A percentile compares a stretch with the other conserved stretches of the same genome.
phyloP scores from a whole-genome alignment of 768 basidiomycete genomes.

The Candolleomyces efflorescens region DNA sequence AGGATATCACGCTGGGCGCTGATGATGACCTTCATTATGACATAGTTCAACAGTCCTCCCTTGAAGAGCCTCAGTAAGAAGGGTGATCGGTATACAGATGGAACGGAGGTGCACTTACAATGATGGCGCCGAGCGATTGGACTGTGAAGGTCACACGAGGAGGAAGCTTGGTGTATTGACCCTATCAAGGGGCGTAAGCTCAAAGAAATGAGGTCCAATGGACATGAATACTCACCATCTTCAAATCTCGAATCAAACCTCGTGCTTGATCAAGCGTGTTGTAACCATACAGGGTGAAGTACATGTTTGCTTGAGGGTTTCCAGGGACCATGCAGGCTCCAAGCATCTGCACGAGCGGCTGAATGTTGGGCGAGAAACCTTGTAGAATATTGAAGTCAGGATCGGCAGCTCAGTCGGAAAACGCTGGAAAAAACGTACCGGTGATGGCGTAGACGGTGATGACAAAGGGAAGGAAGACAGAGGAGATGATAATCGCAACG shows the following conservation, averaged over 20 bases:
- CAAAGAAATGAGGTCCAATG: conserved; percentile 8
- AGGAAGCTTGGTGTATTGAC: conserved; percentile 54
- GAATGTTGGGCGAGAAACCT: conserved; percentile 35
- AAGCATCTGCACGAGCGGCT: conserved; percentile 41
- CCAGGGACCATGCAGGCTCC: conserved; percentile 45
- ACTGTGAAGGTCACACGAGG: conserved; percentile 61
- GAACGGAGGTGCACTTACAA: conserved; percentile 30
- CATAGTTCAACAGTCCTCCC: conserved; percentile 38
- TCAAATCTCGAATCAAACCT: conserved; percentile 55
- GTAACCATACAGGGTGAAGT: conserved; percentile 39
- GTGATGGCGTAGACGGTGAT: conserved; percentile 52
- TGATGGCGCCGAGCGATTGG: conserved; percentile 51
- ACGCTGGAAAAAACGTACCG: conserved; percentile 20
- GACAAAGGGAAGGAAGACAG: conserved; percentile 47
- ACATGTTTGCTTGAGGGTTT: conserved; percentile 50
- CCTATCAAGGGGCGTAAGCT: conserved; percentile 11
- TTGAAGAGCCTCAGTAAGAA: conserved; percentile 2
- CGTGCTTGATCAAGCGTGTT: conserved; percentile 46
- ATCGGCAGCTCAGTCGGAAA: background rate
- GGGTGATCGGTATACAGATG: background rate
- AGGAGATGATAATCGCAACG: conserved; percentile 48
- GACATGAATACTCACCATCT: conserved; percentile 34
- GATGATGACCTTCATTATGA: conserved; percentile 58
- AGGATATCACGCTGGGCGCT: conserved; percentile 42
- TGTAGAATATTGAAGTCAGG: background rate